Percentiles rank a stretch among this genome's conserved stretches.
Evolutionary conservation across 1,284 basidiomycete species (phyloP).

Genomic region (Malassezia cuniculi): DNA sequence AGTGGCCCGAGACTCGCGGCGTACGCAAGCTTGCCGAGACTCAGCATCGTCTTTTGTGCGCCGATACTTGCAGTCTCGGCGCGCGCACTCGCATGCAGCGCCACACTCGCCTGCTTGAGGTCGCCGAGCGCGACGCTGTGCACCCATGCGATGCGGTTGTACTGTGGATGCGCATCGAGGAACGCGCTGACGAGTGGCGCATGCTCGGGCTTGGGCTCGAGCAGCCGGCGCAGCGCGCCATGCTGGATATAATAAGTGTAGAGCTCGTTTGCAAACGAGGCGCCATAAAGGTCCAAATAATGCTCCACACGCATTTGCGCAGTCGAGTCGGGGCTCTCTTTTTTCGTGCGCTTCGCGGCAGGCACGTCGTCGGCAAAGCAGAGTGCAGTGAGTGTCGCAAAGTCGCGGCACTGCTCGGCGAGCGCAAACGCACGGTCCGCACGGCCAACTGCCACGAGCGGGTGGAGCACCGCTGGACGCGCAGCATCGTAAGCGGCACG

Average conservation of each 20-base stretch:
- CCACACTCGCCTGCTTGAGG: slow-evolving; percentile 56
- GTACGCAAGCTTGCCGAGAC: slow-evolving; percentile 74
- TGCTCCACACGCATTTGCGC: slow-evolving; percentile 46
- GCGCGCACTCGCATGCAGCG: slow-evolving; percentile 54
- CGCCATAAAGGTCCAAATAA: slow-evolving; percentile 69
- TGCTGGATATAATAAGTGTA: slow-evolving; percentile 58
- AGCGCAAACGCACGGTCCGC: slow-evolving; percentile 61
- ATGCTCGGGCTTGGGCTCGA: slow-evolving; percentile 59
- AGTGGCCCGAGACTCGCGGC: slow-evolving; percentile 50
- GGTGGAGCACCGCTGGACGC: slow-evolving; percentile 61
- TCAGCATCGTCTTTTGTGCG: slow-evolving; percentile 62
- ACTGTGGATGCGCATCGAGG: slow-evolving; percentile 54
- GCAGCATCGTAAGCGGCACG: slow-evolving; percentile 57
- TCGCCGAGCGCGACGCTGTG: slow-evolving; percentile 65
- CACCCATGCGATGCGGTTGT: slow-evolving; percentile 65
- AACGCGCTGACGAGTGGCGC: slow-evolving; percentile 59
- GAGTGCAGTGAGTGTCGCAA: slow-evolving; percentile 64
- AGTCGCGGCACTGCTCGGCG: slow-evolving; percentile 74
- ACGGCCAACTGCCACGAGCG: slow-evolving; percentile 59
- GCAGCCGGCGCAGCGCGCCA: slow-evolving; percentile 59
- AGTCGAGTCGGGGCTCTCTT: slow-evolving; percentile 48
- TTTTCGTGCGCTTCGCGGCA: slow-evolving; percentile 5
- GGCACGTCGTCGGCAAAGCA: slow-evolving; percentile 46
- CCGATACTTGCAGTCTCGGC: slow-evolving; percentile 49
- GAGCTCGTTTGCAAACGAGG: slow-evolving; percentile 72